A percentile compares a stretch with the other conserved stretches of the same genome.
Conservation (phyloP, 257 asterid genomes). For the Vinca minor region DNA sequence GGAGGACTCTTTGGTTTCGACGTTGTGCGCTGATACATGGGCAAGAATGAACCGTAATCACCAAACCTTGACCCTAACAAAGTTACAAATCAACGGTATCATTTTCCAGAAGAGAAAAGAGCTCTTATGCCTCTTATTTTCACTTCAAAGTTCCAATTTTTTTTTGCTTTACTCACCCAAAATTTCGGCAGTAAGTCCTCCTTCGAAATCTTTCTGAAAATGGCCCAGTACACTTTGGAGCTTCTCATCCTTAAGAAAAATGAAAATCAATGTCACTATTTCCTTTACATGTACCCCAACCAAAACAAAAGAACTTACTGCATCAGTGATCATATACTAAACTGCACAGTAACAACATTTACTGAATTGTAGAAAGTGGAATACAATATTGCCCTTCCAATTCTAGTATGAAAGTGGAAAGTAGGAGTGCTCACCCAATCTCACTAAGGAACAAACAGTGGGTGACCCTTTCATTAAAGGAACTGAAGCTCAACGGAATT, state of each 20-base stretch:
- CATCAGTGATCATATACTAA: not conserved
- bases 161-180: conserved; percentile 53
- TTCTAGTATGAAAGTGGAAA: too few relatives aligned
- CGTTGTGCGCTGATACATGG: conserved; percentile 70
- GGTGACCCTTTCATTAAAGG: not conserved
- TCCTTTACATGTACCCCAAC: not conserved
- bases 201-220: conserved; percentile 88
- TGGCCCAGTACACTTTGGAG: conserved; percentile 84
- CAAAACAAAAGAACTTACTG: not conserved
- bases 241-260: conserved; percentile 53
- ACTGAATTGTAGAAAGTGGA: not conserved
- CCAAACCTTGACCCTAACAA: conserved; percentile 76
- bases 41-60: conserved; percentile 88
- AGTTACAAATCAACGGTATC: conserved; percentile 21
- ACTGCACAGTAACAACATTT: not conserved
- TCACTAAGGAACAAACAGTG: not conserved
- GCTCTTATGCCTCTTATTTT: not conserved
- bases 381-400: not conserved
- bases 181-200: conserved; percentile 67
- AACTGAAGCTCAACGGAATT: not conserved
- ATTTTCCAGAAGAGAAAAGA: conserved; percentile 13
- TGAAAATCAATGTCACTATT: conserved; percentile 2
- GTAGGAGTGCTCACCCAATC: too few relatives aligned
- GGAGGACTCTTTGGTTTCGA: conserved; percentile 66
- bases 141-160: conserved; percentile 13